Conservation (phyloP, 2,329 filamentous ascomycete genomes). For the Pochonia chlamydosporia region DNA sequence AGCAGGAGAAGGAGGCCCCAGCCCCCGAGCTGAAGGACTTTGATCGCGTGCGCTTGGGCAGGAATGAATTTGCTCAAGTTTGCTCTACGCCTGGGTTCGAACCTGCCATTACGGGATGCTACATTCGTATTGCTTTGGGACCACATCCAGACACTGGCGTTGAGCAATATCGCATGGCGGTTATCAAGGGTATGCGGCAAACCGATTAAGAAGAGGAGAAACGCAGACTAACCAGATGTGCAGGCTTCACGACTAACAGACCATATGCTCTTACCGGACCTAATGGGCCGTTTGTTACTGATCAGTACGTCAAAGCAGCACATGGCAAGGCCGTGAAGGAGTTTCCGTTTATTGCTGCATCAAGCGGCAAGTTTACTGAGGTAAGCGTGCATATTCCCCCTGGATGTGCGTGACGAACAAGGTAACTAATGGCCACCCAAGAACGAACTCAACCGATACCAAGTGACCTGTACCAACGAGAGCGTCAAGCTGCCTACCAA, state of each 20-base stretch:
- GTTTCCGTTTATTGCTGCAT: constrained; percentile 87
- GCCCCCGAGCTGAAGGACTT: constrained; percentile 74
- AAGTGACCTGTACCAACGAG: constrained; percentile 66
- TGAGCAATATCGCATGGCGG: constrained; percentile 79
- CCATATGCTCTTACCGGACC: constrained; percentile 80
- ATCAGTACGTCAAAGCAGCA: constrained; percentile 75
- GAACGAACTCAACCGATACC: constrained; percentile 77
- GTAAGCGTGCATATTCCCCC: constrained; percentile 39
- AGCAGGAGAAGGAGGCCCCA: constrained; percentile 62
- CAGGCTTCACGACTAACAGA: constrained; percentile 71
- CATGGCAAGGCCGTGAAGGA: constrained; percentile 79
- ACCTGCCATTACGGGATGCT: constrained; percentile 74
- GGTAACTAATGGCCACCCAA: constrained; percentile 29
- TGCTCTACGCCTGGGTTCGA: constrained; percentile 94
- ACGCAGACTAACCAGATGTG: neutral
- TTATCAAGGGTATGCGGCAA: constrained; percentile 67
- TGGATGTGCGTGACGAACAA: neutral
- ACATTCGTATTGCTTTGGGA: constrained; percentile 77
- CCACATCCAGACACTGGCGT: constrained; percentile 65
- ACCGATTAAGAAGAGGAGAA: neutral
- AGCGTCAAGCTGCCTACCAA: constrained; percentile 70
- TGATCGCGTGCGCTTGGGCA: constrained; percentile 75
- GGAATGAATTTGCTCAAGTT: constrained; percentile 80
- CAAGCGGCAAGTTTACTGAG: constrained; percentile 79
- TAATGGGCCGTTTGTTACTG: constrained; percentile 73